A percentile compares a stretch with the other conserved stretches of the same genome.
Conservation (phyloP, 208 protist species). For the Crithidia brevicula region DNA sequence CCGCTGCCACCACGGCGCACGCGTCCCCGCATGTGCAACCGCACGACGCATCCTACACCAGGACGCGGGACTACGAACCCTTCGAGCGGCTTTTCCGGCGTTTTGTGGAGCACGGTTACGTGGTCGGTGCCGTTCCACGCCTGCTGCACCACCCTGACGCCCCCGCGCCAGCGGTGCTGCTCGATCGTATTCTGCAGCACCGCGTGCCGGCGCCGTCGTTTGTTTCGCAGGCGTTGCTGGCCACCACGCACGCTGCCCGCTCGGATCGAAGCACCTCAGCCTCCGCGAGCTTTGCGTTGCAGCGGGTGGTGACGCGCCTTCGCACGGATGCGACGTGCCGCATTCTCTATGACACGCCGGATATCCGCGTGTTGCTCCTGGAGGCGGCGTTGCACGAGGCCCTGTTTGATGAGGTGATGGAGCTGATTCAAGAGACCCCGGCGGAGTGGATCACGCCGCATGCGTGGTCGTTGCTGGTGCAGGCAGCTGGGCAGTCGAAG, state of each 20-base stretch:
- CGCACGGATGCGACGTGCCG: slow-evolving; percentile 5
- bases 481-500: slow-evolving; percentile 55
- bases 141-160: slow-evolving; percentile 71
- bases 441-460: slow-evolving; percentile 55
- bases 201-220: slow-evolving; percentile 54
- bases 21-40: slow-evolving; percentile 8
- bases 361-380: slow-evolving; percentile 53
- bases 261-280: slow-evolving; percentile 17
- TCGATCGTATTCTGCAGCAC: slow-evolving; percentile 54
- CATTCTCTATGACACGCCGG: slow-evolving; percentile 43
- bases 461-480: slow-evolving; percentile 55
- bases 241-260: slow-evolving; percentile 23
- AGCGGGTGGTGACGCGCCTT: slow-evolving; percentile 19
- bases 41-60: slow-evolving; percentile 23
- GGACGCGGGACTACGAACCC: slow-evolving; percentile 57
- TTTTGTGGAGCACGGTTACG: slow-evolving; percentile 64
- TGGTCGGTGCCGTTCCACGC: slow-evolving; percentile 28
- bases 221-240: slow-evolving; percentile 43
- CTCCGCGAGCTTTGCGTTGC: slow-evolving; percentile 21
- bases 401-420: slow-evolving; percentile 50
- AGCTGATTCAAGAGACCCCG: slow-evolving; percentile 48
- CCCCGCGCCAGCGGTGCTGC: slow-evolving; percentile 55
- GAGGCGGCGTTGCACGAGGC: slow-evolving; percentile 49
- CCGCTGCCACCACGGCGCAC: neutral
- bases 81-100: slow-evolving; percentile 56